Evolutionary conservation across 106 monocot genomes (phyloP).

Genomic region (Cymbidium sinense): DNA sequence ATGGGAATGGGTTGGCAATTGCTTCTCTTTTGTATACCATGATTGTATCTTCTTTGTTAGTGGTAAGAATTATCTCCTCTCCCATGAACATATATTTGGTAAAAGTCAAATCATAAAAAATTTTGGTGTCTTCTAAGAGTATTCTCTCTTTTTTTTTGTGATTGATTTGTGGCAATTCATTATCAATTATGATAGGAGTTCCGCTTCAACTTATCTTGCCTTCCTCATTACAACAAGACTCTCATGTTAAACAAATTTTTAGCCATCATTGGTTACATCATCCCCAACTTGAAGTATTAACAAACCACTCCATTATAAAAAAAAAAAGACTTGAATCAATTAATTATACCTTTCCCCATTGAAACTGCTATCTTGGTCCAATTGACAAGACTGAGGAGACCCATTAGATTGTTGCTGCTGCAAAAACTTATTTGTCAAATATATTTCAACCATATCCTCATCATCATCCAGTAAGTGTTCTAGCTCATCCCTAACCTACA

Average conservation of each 20-base stretch:
- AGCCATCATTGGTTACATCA: not conserved
- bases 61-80: too few species aligned
- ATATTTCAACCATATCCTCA: constrained; percentile 77
- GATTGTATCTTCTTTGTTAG: too few species aligned
- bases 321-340: not conserved
- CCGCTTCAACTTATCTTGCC: too few species aligned
- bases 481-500: constrained; percentile 79
- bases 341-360: constrained; percentile 36
- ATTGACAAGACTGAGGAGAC: constrained; percentile 25
- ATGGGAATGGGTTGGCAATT: too few species aligned
- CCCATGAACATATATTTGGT: too few species aligned
- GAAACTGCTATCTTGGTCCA: constrained; percentile 4
- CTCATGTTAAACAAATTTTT: not conserved
- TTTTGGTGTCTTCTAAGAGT: too few species aligned
- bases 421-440: constrained; percentile 57
- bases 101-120: too few species aligned
- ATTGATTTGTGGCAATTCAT: too few species aligned
- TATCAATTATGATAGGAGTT: too few species aligned
- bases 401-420: constrained; percentile 23
- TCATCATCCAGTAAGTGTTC: constrained; percentile 79
- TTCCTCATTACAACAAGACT: too few species aligned
- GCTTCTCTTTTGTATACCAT: too few species aligned
- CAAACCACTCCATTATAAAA: not conserved
- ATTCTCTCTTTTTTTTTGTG: too few species aligned
- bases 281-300: not conserved